phyloP scores from a whole-genome alignment of 2,329 filamentous ascomycete species.

The Cladophialophora chaetospira region DNA sequence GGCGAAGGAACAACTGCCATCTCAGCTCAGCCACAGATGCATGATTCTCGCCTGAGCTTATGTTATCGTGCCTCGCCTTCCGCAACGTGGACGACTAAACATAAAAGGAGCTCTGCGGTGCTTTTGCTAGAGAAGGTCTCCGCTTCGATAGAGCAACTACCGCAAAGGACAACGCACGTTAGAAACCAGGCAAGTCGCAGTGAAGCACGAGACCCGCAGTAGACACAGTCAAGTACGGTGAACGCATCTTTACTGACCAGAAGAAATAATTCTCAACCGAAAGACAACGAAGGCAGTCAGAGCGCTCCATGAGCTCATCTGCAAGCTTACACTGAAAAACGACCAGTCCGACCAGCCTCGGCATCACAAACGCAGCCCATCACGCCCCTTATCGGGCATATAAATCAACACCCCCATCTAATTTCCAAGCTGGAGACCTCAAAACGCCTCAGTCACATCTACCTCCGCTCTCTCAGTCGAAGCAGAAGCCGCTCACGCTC shows the following conservation, averaged over 20 bases:
- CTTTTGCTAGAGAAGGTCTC: background rate
- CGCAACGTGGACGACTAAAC: slow-evolving; percentile 2
- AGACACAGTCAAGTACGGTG: no score
- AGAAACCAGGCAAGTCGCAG: no score
- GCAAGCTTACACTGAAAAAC: no score
- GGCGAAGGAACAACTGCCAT: background rate
- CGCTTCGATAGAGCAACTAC: no score
- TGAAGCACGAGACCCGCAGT: no score
- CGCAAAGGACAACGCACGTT: no score
- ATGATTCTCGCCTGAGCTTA: slow-evolving; percentile 11
- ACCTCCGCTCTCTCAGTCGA: slow-evolving; percentile 21
- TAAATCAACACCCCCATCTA: background rate
- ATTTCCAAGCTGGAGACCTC: slow-evolving; percentile 19
- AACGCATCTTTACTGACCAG: no score
- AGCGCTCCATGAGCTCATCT: no score
- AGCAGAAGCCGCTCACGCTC: slow-evolving; percentile 18
- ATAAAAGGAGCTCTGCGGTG: background rate
- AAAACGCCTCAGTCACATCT: slow-evolving; percentile 25
- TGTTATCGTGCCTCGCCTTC: background rate
- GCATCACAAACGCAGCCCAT: no score
- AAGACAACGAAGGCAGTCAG: no score
- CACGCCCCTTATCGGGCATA: background rate
- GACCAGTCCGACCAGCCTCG: no score
- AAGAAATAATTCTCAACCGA: no score
- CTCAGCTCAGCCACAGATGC: background rate